Evolutionary conservation across 1,284 basidiomycete species (phyloP), one percentile per base, ranked within the genome.

Genomic region (Ustilago crameri): DNA sequence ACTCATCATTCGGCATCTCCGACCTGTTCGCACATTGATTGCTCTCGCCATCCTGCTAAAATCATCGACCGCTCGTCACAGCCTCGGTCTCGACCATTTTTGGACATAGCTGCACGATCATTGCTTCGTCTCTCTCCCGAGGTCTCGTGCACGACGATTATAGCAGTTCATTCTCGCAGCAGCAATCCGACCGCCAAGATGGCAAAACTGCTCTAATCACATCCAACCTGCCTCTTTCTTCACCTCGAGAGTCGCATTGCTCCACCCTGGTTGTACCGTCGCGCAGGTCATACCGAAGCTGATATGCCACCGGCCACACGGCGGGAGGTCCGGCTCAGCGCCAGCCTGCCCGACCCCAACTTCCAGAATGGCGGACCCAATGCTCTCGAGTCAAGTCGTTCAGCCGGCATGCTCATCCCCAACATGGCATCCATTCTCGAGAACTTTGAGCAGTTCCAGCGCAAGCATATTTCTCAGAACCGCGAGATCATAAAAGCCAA

Each of bases 401-500:
- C 67, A 27, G 55, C 60, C 12, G 45, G 26, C 35, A 32, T 58
- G 42, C 24, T 76, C 60, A 32, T 66, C 14, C 60, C 73, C 44
- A 75, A 74, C 49, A 61, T 81, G 42, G 79, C 80, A 18, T 59
- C 76, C 56, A 78, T 81, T 55, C 67, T 81, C 18, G 76, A 77
- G 9, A 74, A 81, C 51, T 79, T 81, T 55, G 78, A 81, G 53
- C 79, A 56, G 18, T 64, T 79, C 59, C 78, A 76, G 44, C 78
- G 80, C 18, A 82, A 82, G 59, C 80, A 82, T 53, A 79, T 81
- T 15, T 68, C 78, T 12, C 80, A 82, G 47, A 82, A 82, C 44
- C 63, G 80, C 32, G 79, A 82, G 38, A 75, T 82, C 57, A 81
- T 82, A 54, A 81, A 78, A 50, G 58, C 74, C 45, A 82, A 82